Percentiles rank a stretch among this genome's conserved stretches.
Conservation (phyloP, 495 filamentous ascomycete genomes). For the Aspergillus avenaceus region DNA sequence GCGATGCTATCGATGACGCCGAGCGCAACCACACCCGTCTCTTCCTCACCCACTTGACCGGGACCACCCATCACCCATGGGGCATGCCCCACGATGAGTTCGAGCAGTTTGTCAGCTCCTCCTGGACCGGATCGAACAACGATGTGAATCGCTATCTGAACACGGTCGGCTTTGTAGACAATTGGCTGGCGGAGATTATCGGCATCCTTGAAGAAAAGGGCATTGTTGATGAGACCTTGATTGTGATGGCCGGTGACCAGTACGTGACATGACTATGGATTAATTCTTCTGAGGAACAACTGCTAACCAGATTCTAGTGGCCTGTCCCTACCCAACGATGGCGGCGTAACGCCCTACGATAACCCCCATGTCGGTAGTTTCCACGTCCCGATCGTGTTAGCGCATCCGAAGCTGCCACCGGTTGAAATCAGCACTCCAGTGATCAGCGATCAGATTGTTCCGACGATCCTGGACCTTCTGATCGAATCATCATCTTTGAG, state of each 20-base stretch:
- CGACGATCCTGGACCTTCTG: conserved; percentile 48
- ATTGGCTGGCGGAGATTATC: conserved; percentile 44
- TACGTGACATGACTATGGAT: conserved; percentile 8
- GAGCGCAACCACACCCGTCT: conserved; percentile 38
- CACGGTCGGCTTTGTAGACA: conserved; percentile 37
- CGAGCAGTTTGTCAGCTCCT: conserved; percentile 23
- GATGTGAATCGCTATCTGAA: conserved; percentile 40
- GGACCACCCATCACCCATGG: conserved; percentile 48
- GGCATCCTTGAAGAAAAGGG: conserved; percentile 43
- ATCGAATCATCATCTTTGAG: conserved; percentile 40
- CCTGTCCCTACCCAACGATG: conserved; percentile 41
- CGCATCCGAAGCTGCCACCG: conserved; percentile 41
- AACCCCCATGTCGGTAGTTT: conserved; percentile 49
- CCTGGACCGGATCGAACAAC: conserved; percentile 22
- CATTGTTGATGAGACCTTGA: conserved; percentile 45
- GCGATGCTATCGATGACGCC: conserved; percentile 42
- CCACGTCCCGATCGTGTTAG: conserved; percentile 47
- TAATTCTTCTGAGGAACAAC: neutral
- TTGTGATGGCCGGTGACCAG: conserved; percentile 47
- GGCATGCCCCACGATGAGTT: conserved; percentile 33
- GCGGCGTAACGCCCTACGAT: conserved; percentile 42
- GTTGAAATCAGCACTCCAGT: conserved; percentile 41
- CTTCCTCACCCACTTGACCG: conserved; percentile 47
- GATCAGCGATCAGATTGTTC: conserved; percentile 43
- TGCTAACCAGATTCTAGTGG: conserved; percentile 19